Evolutionary conservation across 352 stramenopile species (phyloP), one percentile per base, ranked within the genome.

Genomic region (Peronospora destructor): DNA sequence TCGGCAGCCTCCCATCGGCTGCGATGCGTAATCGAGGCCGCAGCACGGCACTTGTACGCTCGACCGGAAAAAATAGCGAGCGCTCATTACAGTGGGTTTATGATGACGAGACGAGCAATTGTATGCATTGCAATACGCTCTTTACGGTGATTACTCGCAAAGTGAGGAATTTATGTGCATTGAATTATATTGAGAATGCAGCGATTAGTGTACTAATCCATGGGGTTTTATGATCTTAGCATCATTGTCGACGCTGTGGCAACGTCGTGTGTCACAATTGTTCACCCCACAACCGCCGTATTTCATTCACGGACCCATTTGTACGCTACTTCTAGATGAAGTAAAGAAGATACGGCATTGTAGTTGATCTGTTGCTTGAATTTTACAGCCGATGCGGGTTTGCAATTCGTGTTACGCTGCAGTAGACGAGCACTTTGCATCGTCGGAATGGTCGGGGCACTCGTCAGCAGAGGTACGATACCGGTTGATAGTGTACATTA

Each of bases 251-350:
- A 49, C 74, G 81, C 14, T 92, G 81, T 43, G 81, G 81, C n/a
- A 87, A 87, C 55, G 76, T 92, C 14, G 71, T 92, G 34, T 92
- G 81, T 53, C 71, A 89, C 50, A 92, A 92, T 48, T 92, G 81
- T 52, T 92, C 81, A 45, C 81, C 81, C 2, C 79, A 92, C 64
- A 89, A 90, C 60, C 78, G 81, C 39, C 76, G 81, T 23, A 88
- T 92, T 35, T 83, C 78, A 14, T 79, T 73, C 14, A 85, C 73
- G 12, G 81, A 92, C 49, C 81, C 81, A 4, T 90, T 92, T 49
- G 81, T 92, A 72, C 11, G 23, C 23, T 34, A 12, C 28, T 38
- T 37, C 0, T 32, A 12, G 28, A 32, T 26, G 5, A 11, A 32
- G 32, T 50, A 19, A 5, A 19, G 2, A 36, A 36, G 10, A 36